Evolutionary conservation across 2,329 filamentous ascomycete species (phyloP), one percentile per base, ranked within the genome.

Genomic region (Rutstroemia sp.): DNA sequence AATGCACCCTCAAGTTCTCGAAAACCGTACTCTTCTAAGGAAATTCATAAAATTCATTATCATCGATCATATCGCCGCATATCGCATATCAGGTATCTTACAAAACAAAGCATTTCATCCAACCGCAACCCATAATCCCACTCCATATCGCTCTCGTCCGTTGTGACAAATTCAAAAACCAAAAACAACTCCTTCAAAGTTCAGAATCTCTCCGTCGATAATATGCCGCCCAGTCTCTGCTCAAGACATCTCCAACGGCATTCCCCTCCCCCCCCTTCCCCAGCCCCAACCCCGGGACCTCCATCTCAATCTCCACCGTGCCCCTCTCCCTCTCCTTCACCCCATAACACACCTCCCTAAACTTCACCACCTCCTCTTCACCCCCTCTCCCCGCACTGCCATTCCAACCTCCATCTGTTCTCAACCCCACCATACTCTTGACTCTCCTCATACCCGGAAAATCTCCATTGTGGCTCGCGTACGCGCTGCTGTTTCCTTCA

Each of bases 301-400:
- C 23, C 16, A 50, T 23, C 37, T 27, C 19, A 16, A 45, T 25
- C 39, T 16, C 10, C 3, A 37, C 14, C 3, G 9, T 19, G 7
- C 19, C 6, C 14, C 23, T 37, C 44, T 14, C 6, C 14, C 23
- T 37, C 44, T 14, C 44, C 19, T 46, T 23, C 44, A 10, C 10
- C 8, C 21, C 44, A 46, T 55, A 55, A n/a, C 39, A 51, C 16
- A 55, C n/a, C 38, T 55, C 47, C 39, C 53, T 19, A 14, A 55
- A 51, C 27, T 27, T 44, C 1, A 48, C 46, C 23, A 21, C 5
- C n/a, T 16, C 27, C 14, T 30, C 44, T 27, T 16, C 10, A 9
- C 27, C 10, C 37, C 9, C 27, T 19, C 6, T 3, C 10, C 9
- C 3, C 7, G 17, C 27, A 30, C 2, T 30, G 5, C 14, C 27